Percentiles rank a stretch among this genome's conserved stretches.
Evolutionary conservation across 2,329 filamentous ascomycete species (phyloP).

Genomic region (Phaeoacremonium minimum): DNA sequence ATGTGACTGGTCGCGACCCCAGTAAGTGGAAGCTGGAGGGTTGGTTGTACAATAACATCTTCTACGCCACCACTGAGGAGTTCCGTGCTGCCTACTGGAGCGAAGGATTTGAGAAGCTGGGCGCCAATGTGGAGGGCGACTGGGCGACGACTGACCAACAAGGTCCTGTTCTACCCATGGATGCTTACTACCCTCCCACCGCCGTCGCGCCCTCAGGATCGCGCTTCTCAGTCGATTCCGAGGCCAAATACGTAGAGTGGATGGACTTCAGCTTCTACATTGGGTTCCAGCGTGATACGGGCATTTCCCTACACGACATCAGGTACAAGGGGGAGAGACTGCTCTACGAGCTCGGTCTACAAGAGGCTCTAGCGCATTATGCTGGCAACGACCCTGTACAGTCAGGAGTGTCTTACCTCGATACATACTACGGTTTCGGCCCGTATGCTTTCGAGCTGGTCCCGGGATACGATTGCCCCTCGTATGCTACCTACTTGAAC

Average conservation of each 20-base stretch:
- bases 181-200: slow-evolving; percentile 30
- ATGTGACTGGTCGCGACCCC: slow-evolving; percentile 46
- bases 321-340: slow-evolving; percentile 49
- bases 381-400: slow-evolving; percentile 41
- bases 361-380: slow-evolving; percentile 52
- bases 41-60: slow-evolving; percentile 51
- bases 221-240: slow-evolving; percentile 34
- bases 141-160: slow-evolving; percentile 38
- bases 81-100: slow-evolving; percentile 38
- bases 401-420: slow-evolving; percentile 39
- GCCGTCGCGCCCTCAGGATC: slow-evolving; percentile 30
- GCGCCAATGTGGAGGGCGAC: slow-evolving; percentile 39
- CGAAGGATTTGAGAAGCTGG: slow-evolving; percentile 39
- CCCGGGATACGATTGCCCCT: slow-evolving; percentile 47
- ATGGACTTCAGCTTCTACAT: slow-evolving; percentile 50
- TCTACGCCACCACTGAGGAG: slow-evolving; percentile 43
- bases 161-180: slow-evolving; percentile 27
- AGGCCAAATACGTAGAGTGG: slow-evolving; percentile 42
- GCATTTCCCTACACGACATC: slow-evolving; percentile 46
- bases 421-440: slow-evolving; percentile 43
- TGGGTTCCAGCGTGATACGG: slow-evolving; percentile 40
- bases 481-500: slow-evolving; percentile 45
- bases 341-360: slow-evolving; percentile 50
- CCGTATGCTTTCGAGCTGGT: slow-evolving; percentile 38
- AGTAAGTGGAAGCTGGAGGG: slow-evolving; percentile 43